Evolutionary conservation across 1,284 basidiomycete genomes (phyloP).

Genomic region (Boletellus sp.): DNA sequence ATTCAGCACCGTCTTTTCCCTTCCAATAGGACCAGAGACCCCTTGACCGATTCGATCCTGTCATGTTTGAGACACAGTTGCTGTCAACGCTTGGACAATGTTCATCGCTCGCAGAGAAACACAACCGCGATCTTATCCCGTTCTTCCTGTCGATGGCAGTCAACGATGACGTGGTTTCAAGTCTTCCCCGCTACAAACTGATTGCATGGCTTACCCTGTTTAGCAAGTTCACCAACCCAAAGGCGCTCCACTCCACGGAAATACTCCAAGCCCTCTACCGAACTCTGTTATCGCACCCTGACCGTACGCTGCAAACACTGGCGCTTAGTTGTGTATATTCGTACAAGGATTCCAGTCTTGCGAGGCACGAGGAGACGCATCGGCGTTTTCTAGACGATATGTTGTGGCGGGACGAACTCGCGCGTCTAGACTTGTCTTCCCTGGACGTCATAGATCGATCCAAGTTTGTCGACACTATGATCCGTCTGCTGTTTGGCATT

Average conservation of each 20-base stretch:
- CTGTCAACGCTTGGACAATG: conserved; percentile 66
- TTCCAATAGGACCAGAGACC: conserved; percentile 52
- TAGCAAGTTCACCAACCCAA: conserved; percentile 88
- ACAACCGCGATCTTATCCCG: conserved; percentile 78
- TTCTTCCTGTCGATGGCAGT: conserved; percentile 63
- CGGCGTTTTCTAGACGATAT: conserved; percentile 79
- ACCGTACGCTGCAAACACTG: conserved; percentile 73
- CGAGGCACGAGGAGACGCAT: conserved; percentile 67
- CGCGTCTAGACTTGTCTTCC: conserved; percentile 64
- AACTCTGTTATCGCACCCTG: conserved; percentile 82
- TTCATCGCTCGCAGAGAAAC: conserved; percentile 73
- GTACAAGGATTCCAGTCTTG: conserved; percentile 74
- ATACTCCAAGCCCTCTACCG: conserved; percentile 70
- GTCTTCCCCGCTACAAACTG: conserved; percentile 56
- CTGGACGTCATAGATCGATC: conserved; percentile 64
- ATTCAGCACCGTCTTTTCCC: background rate
- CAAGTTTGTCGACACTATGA: conserved; percentile 72
- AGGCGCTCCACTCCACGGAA: conserved; percentile 73
- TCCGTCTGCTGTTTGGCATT: conserved; percentile 84
- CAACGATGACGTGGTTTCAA: conserved; percentile 35
- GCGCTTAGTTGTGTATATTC: conserved; percentile 82
- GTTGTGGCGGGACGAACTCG: conserved; percentile 86
- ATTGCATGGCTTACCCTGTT: conserved; percentile 82
- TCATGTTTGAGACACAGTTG: conserved; percentile 79
- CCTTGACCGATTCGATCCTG: conserved; percentile 68